A percentile compares a stretch with the other conserved stretches of the same genome.
phyloP scores from a whole-genome alignment of 331 rosid species.

The Telfairia occidentalis region DNA sequence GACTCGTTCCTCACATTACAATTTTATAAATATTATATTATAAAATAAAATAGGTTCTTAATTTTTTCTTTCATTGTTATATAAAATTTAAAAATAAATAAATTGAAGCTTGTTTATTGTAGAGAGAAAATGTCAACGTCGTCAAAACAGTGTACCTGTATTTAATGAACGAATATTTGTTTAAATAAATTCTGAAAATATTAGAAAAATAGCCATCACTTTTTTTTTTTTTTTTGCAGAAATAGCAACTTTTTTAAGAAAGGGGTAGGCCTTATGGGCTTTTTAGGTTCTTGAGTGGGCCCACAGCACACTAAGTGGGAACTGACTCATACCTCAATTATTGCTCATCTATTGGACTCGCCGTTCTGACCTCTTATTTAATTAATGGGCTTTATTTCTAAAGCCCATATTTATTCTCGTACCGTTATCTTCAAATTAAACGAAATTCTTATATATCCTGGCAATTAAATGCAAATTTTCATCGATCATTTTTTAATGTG shows the following conservation, averaged over 20 bases:
- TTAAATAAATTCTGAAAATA: background rate
- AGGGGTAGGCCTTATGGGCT: background rate
- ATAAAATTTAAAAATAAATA: too few relatives aligned
- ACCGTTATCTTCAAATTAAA: too few relatives aligned
- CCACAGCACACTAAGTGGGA: background rate
- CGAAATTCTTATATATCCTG: too few relatives aligned
- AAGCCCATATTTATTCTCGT: background rate
- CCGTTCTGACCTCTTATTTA: background rate
- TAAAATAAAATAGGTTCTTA: too few relatives aligned
- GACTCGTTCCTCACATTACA: background rate
- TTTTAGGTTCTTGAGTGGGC: background rate
- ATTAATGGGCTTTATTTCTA: background rate
- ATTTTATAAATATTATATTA: background rate
- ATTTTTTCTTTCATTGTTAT: too few relatives aligned
- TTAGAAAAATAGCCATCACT: background rate
- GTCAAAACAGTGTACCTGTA: background rate
- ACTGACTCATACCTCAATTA: background rate
- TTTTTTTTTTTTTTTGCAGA: background rate
- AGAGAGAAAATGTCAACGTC: background rate
- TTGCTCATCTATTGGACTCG: background rate
- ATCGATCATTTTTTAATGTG: too few relatives aligned
- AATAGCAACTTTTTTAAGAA: background rate
- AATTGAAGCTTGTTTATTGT: background rate
- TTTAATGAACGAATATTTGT: background rate
- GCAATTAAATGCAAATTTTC: too few relatives aligned